Evolutionary conservation across 768 basidiomycete species (phyloP), one percentile per base, ranked within the genome.

Genomic region (Pleurotus djamor): DNA sequence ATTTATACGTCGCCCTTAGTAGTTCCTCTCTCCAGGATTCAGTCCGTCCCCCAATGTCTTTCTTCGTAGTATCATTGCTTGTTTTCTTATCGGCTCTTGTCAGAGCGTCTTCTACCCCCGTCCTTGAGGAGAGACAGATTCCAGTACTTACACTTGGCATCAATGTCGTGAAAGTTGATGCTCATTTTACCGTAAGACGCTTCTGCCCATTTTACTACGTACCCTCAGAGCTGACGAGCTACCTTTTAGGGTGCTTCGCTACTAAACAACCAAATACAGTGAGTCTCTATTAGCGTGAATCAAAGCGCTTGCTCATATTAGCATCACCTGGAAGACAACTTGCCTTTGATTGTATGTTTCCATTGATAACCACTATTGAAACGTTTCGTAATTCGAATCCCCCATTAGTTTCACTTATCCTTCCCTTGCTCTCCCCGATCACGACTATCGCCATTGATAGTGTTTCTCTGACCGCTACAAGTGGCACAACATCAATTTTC

Each of bases 261-360:
- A 5, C 32, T 56, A 8, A 56, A 44, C n/a, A 56, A 56, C 43
- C 54, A 28, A 44, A 37, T 56, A 41, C 32, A 41, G 54, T 56
- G n/a, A 3, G 37, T 17, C 3, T 12, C 37, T n/a, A 41, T 8
- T 37, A n/a, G n/a, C n/a, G n/a, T n/a, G n/a, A n/a, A n/a, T n/a
- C n/a, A n/a, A n/a, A n/a, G n/a, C n/a, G n/a, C n/a, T n/a, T n/a
- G n/a, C n/a, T n/a, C 37, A 8, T 17, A 28, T 10, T 32, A 13
- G 16, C 0, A 35, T n/a, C 52, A 28, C 37, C 12, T 1, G 21
- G 10, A 3, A 56, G 54, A 8, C 54, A 41, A 21, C 7, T 56
- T 10, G 37, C 41, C 13, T 56, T 56, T 14, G 28, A 56, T 10
- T 8, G 54, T 56, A 41, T 36, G 33, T 35, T n/a, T n/a, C n/a